Base-by-base conservation (phyloP, 495 filamentous ascomycete species). In the Viridothelium virens region DNA sequence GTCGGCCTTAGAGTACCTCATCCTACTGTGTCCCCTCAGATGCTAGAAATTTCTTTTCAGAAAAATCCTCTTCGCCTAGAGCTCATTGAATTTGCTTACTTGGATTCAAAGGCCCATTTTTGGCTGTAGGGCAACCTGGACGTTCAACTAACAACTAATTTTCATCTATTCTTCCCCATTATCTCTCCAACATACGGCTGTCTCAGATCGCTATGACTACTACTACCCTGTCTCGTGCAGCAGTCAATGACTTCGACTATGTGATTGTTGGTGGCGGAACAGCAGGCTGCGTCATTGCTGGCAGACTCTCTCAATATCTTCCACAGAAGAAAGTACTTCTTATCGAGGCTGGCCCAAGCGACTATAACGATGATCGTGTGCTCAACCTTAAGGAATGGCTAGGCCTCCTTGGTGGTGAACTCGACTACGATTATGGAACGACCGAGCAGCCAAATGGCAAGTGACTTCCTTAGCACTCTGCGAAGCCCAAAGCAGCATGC, bases 251-350 rank as follows among this genome's bases (percentile, higher is more conserved):
- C 80, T 96, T 86, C 77, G 91, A 96, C 79, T 94, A 91, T 74
- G 80, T 96, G 66, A 87, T 96, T 71, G 85, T 95, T 14, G 91
- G 90, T 67, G 91, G 90, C 62, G 91, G 91, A 71, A 95, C 91
- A 38, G 91, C 91, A 6, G 91, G 91, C 65, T 90, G 91, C 75
- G 90, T 92, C 48, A 87, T 96, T 73, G 91, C 90, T 59, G 83
- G 85, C 33, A 83, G 87, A 31, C 79, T 89, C 46, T 74, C 78
- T 12, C 74, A 78, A 63, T 79, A 79, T 69, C 72, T 79, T 11
- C 76, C 77, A 56, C 67, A 73, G 46, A 77, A 77, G 66, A 70
- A 65, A 9, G 68, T 79, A 36, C 73, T 79, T 53, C 70, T 79
- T 50, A 78, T 79, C 67, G 78, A 79, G 69, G 78, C 76, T 36